Evolutionary conservation across 495 filamentous ascomycete genomes (phyloP), one percentile per base, ranked within the genome.

Genomic region (Antarctomyces pellizariae): DNA sequence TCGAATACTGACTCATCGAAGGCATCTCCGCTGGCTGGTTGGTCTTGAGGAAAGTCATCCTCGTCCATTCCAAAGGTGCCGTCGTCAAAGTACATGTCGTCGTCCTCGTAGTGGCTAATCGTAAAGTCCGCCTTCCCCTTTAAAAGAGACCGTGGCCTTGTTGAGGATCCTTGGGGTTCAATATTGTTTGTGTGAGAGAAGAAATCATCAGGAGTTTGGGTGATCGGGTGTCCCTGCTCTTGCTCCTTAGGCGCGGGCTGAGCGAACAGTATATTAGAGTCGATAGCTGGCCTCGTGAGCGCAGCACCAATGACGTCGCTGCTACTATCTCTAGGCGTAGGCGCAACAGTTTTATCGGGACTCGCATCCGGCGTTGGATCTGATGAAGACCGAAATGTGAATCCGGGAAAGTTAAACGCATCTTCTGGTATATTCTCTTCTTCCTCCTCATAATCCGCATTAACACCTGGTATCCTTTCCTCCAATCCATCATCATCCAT

Each of bases 1-100:
- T 83, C 75, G 37, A 83, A 80, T 16, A 80, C 62, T 13, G 73
- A 76, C 39, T 83, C 75, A 35, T 83, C 75, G 37, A 83, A 80
- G 9, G 53, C 47, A 20, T 64, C 60, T 14, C 49, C 53, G 6
- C 62, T 55, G 1, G 48, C 47, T 14, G 28, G 41, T 8, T 57
- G 34, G 13, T 60, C 54, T n/a, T n/a, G n/a, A n/a, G 41, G 37
- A 25, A 60, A 60, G 24, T 55, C 42, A 2, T 49, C 33, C 30
- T 62, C 67, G n/a, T n/a, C n/a, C n/a, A n/a, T n/a, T n/a, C n/a
- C n/a, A 37, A 75, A 72, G 23, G 78, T 53, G 2, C 76, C 79
- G 36, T 80, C 74, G 30, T 83, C 71, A 34, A 75, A 86, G 39
- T 86, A 86, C 22, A 86, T 46, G 31, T 84, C 77, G 36, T 84